These are phyloP conservation scores for Spencermartinsiella europaea DNA, from an alignment of 805 yeast species.

Conservation along the genomic window DNA sequence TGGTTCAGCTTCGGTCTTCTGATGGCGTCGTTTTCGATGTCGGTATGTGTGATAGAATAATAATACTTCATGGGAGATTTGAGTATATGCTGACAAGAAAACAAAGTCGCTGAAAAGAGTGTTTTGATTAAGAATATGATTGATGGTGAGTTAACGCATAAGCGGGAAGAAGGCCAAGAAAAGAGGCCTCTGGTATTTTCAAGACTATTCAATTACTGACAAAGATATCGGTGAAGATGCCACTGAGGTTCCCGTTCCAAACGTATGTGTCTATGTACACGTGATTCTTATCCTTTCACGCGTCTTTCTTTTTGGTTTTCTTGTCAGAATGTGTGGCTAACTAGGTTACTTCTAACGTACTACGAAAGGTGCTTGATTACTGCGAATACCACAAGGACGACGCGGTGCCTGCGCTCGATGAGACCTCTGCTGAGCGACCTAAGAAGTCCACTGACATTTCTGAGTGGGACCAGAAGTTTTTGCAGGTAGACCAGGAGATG, in stretches of 20 bases:
- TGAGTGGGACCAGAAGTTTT: constrained; percentile 92
- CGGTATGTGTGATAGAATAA: constrained; percentile 35
- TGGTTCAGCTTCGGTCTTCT: constrained; percentile 54
- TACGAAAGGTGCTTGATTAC: constrained; percentile 92
- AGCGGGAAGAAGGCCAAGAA: no score
- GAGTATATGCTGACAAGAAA: constrained; percentile 24
- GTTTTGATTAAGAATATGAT: constrained; percentile 81
- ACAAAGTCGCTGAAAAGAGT: constrained; percentile 81
- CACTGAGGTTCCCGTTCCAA: constrained; percentile 78
- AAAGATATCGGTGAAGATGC: constrained; percentile 49
- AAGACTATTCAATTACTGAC: neutral
- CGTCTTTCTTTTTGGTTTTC: neutral
- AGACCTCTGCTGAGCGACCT: constrained; percentile 59
- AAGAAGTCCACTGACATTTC: constrained; percentile 87
- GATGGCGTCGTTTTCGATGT: constrained; percentile 79
- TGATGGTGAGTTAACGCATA: constrained; percentile 48
- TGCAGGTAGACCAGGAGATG: constrained; percentile 78
- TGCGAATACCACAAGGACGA: constrained; percentile 86
- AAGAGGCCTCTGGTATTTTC: neutral
- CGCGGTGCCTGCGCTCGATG: constrained; percentile 62
- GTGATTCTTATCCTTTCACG: neutral
- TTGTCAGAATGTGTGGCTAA: neutral
- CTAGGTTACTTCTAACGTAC: constrained; percentile 50
- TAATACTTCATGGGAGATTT: neutral
- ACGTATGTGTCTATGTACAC: constrained; percentile 58